A percentile compares a stretch with the other conserved stretches of the same genome.
Evolutionary conservation across 768 basidiomycete species (phyloP).

Genomic region (Lentinula sp.): DNA sequence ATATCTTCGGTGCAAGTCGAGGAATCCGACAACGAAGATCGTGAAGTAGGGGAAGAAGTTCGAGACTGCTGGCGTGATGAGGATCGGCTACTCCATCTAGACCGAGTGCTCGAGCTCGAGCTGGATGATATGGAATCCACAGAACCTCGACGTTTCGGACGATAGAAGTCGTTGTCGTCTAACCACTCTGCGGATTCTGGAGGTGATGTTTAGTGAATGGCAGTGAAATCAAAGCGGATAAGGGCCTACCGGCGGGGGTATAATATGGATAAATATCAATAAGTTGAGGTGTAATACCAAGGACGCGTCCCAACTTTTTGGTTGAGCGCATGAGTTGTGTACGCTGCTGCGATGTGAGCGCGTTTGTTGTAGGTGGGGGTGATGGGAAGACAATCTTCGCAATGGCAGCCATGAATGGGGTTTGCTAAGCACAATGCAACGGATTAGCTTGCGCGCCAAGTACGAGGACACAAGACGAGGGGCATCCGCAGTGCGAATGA

Average conservation of each 20-base stretch:
- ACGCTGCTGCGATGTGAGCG: conserved; percentile 44
- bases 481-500: neutral
- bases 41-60: neutral
- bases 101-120: neutral
- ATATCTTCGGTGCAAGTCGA: neutral
- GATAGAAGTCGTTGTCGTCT: neutral
- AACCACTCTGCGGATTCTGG: neutral
- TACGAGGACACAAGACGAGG: neutral
- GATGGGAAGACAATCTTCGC: conserved; percentile 35
- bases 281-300: conserved; percentile 56
- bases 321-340: conserved; percentile 49
- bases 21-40: neutral
- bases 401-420: conserved; percentile 11
- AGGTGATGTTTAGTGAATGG: neutral
- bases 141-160: neutral
- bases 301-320: conserved; percentile 52
- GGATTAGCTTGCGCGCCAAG: no score
- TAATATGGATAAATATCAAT: conserved; percentile 26
- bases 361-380: conserved; percentile 57
- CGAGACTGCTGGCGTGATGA: neutral
- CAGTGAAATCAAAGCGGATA: neutral
- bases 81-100: neutral
- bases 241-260: conserved; percentile 14
- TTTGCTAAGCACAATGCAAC: neutral
- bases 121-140: neutral